A percentile compares a stretch with the other conserved stretches of the same genome.
Evolutionary conservation across 176 grass and related monocot genomes (phyloP).

Genomic region (Phoenix roebelenii): DNA sequence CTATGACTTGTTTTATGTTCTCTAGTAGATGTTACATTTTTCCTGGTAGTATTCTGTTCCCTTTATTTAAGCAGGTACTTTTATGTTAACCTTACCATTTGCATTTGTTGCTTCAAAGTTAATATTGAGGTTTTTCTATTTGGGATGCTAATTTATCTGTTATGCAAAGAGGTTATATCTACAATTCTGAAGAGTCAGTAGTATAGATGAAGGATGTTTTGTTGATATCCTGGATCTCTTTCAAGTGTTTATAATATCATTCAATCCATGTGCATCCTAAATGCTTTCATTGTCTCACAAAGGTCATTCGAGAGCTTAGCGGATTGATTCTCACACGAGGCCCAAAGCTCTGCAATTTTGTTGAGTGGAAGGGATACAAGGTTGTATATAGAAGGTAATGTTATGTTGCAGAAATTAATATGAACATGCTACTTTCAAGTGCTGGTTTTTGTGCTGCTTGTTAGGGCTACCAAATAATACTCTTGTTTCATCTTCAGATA

Average conservation of each 20-base stretch:
- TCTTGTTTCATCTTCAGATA: slow-evolving; percentile 36
- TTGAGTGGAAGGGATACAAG: slow-evolving; percentile 94
- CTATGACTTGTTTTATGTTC: too few relatives aligned
- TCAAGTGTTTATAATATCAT: background rate
- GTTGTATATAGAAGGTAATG: slow-evolving; percentile 86
- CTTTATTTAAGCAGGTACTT: too few relatives aligned
- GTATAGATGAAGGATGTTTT: too few relatives aligned
- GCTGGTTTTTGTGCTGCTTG: background rate
- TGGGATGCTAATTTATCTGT: too few relatives aligned
- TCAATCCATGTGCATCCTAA: slow-evolving; percentile 1
- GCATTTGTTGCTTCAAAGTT: too few relatives aligned
- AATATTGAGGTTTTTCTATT: too few relatives aligned
- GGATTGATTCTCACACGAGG: slow-evolving; percentile 78
- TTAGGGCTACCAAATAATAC: too few relatives aligned
- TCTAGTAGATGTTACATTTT: too few relatives aligned
- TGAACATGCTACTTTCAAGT: background rate
- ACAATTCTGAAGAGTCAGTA: too few relatives aligned
- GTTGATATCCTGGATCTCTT: background rate
- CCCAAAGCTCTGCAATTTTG: slow-evolving; percentile 95
- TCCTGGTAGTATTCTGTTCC: too few relatives aligned
- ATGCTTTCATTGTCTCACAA: slow-evolving; percentile 18
- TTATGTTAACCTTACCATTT: too few relatives aligned
- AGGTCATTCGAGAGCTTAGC: slow-evolving; percentile 89
- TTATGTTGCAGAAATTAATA: slow-evolving; percentile 2
- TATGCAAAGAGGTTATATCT: too few relatives aligned